phyloP scores from a whole-genome alignment of 2,329 filamentous ascomycete species.

The Lasiodiplodia citricola region DNA sequence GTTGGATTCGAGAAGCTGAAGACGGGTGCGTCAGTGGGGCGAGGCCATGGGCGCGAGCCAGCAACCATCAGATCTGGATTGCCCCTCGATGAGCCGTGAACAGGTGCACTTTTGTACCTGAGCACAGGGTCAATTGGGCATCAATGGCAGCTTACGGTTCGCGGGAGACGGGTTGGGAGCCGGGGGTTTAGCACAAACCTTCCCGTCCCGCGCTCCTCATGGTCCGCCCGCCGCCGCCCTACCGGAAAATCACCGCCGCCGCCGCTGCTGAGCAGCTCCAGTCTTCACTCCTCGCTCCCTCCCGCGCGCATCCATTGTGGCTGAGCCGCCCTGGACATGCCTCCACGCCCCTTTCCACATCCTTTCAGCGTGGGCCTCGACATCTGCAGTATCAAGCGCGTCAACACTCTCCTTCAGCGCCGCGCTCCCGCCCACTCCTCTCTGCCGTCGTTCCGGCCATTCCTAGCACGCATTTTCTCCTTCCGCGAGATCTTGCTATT shows the following conservation, averaged over 20 bases:
- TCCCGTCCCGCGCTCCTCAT: neutral
- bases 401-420: constrained; percentile 54
- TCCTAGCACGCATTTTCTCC: constrained; percentile 9
- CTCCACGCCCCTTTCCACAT: constrained; percentile 64
- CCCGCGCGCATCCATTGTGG: neutral
- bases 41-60: too few relatives aligned
- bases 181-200: neutral
- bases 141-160: neutral
- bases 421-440: neutral
- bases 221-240: neutral
- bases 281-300: neutral
- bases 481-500: constrained; percentile 22
- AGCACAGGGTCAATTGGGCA: neutral
- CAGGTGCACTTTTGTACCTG: neutral
- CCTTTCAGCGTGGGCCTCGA: constrained; percentile 76
- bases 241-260: constrained; percentile 4
- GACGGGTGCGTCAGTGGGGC: neutral
- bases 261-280: neutral
- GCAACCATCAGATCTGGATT: neutral
- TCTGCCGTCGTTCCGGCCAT: constrained; percentile 4
- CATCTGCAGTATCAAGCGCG: constrained; percentile 72
- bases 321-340: constrained; percentile 39
- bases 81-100: neutral
- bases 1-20: neutral
- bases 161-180: neutral